A percentile compares a stretch with the other conserved stretches of the same genome.
Evolutionary conservation across 495 filamentous ascomycete genomes (phyloP).

Genomic region (Hyaloscypha variabilis): DNA sequence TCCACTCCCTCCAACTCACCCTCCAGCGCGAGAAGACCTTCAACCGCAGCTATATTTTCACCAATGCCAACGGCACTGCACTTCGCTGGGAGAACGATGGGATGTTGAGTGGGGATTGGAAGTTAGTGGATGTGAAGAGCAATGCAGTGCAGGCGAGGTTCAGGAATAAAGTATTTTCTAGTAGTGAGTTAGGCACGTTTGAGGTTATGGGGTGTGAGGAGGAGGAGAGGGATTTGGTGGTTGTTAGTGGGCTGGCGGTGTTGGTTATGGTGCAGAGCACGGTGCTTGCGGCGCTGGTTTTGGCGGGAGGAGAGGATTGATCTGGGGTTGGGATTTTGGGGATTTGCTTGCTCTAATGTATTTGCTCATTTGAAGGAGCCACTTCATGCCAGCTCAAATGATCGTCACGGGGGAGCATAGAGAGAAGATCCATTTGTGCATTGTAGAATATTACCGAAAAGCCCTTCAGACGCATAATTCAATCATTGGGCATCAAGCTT

Average conservation of each 20-base stretch:
- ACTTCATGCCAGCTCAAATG: too few species aligned
- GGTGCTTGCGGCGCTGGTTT: too few species aligned
- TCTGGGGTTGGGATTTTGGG: too few species aligned
- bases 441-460: too few species aligned
- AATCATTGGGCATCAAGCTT: too few species aligned
- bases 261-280: slow-evolving; percentile 14
- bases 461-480: too few species aligned
- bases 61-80: neutral
- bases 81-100: neutral
- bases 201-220: slow-evolving; percentile 5
- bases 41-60: neutral
- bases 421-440: too few species aligned
- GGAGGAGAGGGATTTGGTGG: neutral
- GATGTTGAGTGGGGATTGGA: slow-evolving; percentile 3
- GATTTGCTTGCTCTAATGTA: too few species aligned
- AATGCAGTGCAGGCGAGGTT: neutral
- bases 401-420: too few species aligned
- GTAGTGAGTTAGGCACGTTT: slow-evolving; percentile 4
- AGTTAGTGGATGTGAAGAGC: slow-evolving; percentile 10
- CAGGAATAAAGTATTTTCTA: slow-evolving; percentile 7
- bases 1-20: neutral
- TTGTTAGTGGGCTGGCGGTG: slow-evolving; percentile 10
- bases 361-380: too few species aligned
- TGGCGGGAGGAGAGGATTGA: too few species aligned
- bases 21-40: neutral